Evolutionary conservation across 257 asterid species (phyloP).

Genomic region (Lavandula angustifolia): DNA sequence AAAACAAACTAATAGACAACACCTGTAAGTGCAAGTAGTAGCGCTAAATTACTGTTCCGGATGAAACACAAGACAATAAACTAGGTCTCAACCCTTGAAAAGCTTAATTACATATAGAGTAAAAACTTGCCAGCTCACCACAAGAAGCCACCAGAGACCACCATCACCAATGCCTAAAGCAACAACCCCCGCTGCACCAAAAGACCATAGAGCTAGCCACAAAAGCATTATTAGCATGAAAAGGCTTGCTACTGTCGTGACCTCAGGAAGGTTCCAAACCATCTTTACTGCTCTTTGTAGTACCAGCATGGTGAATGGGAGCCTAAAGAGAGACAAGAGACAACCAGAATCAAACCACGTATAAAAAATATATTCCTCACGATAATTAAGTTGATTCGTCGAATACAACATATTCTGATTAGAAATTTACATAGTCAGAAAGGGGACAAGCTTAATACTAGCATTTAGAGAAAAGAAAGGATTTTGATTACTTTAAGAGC

Average conservation of each 20-base stretch:
- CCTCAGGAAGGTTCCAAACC: constrained; percentile 91
- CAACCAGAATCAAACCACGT: constrained; percentile 5
- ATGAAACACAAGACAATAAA: constrained; percentile 22
- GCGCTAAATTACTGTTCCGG: constrained; percentile 22
- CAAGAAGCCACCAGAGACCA: constrained; percentile 99
- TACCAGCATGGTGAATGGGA: constrained; percentile 97
- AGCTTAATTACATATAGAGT: constrained; percentile 40
- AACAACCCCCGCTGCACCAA: constrained; percentile 89
- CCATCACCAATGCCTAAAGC: constrained; percentile 79
- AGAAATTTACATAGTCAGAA: background rate
- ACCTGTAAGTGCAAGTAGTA: constrained; percentile 54
- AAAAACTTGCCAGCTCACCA: constrained; percentile 99
- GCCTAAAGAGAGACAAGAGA: constrained; percentile 47
- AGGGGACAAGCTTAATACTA: background rate
- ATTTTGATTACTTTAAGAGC: background rate
- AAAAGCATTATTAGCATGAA: constrained; percentile 81
- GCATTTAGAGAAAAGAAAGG: background rate
- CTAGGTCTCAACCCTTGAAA: constrained; percentile 21
- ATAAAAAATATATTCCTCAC: background rate
- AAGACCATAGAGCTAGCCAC: constrained; percentile 94
- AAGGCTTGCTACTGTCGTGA: constrained; percentile 64
- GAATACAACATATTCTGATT: background rate
- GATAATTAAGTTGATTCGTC: background rate
- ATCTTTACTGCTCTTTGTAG: constrained; percentile 80
- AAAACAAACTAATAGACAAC: constrained; percentile 82